phyloP scores from a whole-genome alignment of 2,329 filamentous ascomycete genomes.

The Cercospora zeae-maydis region DNA sequence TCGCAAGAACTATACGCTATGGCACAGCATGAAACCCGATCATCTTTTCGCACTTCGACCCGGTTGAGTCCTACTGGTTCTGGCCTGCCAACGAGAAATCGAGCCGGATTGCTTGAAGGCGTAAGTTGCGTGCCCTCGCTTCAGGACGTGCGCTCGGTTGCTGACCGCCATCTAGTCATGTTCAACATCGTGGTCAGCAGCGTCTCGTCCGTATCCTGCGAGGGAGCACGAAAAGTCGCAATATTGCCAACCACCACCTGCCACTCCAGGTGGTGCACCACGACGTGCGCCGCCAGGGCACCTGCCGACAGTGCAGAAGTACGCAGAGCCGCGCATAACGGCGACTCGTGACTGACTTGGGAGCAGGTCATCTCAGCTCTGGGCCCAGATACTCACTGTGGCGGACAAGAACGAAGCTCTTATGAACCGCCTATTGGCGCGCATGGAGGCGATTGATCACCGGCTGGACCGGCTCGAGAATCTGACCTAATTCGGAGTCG shows the following conservation, averaged over 20 bases:
- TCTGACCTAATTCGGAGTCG: background rate
- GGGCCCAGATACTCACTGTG: constrained; percentile 9
- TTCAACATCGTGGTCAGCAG: background rate
- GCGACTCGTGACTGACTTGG: background rate
- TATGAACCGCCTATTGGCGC: constrained; percentile 12
- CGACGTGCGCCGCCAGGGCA: background rate
- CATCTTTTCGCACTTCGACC: background rate
- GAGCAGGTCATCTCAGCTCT: background rate
- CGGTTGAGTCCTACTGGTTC: background rate
- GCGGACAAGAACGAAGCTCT: constrained; percentile 14
- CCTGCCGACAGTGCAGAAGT: background rate
- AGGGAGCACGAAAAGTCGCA: background rate
- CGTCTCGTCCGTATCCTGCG: background rate
- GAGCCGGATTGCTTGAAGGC: background rate
- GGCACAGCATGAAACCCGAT: background rate
- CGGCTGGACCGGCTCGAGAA: constrained; percentile 7
- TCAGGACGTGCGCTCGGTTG: background rate
- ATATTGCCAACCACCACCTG: background rate
- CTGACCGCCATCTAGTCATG: background rate
- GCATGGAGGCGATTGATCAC: constrained; percentile 15
- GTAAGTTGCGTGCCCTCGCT: background rate
- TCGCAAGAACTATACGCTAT: background rate
- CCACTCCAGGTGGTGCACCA: background rate
- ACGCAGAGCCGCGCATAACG: background rate
- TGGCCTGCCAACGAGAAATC: background rate